Conservation (phyloP, 2,329 filamentous ascomycete species). For the Tolypocladium guangdongense region DNA sequence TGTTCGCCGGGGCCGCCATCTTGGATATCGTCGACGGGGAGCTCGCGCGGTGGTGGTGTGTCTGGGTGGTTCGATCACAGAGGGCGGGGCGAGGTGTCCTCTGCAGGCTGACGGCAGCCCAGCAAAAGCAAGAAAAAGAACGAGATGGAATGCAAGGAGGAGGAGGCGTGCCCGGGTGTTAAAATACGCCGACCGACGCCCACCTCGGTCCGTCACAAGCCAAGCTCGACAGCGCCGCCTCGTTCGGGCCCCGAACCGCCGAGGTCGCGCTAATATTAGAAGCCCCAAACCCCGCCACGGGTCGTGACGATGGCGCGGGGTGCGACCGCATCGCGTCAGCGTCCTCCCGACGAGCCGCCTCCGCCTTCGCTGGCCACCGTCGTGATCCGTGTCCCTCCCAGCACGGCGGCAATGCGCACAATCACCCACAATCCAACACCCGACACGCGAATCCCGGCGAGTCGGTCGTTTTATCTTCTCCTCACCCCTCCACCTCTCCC, state of each 20-base stretch:
- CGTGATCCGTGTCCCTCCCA: background rate
- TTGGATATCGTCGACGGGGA: background rate
- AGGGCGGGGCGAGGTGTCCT: background rate
- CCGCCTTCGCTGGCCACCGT: no score
- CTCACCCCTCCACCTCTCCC: no score
- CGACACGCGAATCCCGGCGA: background rate
- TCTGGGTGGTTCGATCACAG: background rate
- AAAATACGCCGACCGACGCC: background rate
- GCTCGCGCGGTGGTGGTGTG: background rate
- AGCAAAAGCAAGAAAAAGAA: background rate
- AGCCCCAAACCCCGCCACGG: no score
- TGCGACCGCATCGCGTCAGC: no score
- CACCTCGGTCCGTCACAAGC: no score
- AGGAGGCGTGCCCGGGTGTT: background rate
- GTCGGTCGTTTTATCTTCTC: no score
- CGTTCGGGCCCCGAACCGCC: no score
- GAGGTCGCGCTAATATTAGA: no score
- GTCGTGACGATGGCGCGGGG: no score
- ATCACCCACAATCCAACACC: background rate
- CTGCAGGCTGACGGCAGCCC: background rate
- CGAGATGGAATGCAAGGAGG: background rate
- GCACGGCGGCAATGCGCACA: background rate
- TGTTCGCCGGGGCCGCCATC: slow-evolving; percentile 64
- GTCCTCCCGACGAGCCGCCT: no score
- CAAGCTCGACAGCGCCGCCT: no score